Percentiles rank a stretch among this genome's conserved stretches.
These are phyloP conservation scores for Rhazya stricta DNA, from an alignment of 257 asterid genomes.

Conservation along the genomic window DNA sequence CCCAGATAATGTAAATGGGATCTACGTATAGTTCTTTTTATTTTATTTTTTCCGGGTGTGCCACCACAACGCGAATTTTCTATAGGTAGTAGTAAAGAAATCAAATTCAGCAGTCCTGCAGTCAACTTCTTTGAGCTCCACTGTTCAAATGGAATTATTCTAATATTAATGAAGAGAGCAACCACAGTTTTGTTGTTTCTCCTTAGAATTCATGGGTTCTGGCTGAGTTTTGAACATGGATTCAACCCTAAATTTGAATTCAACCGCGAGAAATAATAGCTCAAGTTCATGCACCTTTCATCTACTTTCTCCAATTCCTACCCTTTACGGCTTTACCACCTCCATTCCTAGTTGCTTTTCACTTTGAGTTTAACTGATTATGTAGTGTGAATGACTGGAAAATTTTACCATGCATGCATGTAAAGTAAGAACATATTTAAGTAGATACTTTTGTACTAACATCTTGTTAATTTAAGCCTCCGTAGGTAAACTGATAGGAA, in stretches of 20 bases:
- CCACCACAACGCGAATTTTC: not conserved
- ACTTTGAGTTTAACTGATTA: not conserved
- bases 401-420: no score
- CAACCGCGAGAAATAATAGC: conserved; percentile 5
- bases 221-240: not conserved
- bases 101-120: not conserved
- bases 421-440: no score
- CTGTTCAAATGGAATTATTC: not conserved
- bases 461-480: no score
- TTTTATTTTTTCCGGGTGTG: not conserved
- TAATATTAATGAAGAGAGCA: not conserved
- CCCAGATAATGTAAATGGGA: not conserved
- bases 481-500: no score
- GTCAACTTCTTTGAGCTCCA: conserved; percentile 19
- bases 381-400: no score
- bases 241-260: conserved; percentile 4
- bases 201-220: not conserved
- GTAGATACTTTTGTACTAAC: no score
- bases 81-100: not conserved
- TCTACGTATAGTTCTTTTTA: not conserved
- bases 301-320: not conserved
- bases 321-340: not conserved
- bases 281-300: conserved; percentile 2
- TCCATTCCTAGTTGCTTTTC: not conserved
- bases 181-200: not conserved